A percentile compares a stretch with the other conserved stretches of the same genome.
Conservation (phyloP, 2,329 filamentous ascomycete genomes). For the Alternaria viburni region DNA sequence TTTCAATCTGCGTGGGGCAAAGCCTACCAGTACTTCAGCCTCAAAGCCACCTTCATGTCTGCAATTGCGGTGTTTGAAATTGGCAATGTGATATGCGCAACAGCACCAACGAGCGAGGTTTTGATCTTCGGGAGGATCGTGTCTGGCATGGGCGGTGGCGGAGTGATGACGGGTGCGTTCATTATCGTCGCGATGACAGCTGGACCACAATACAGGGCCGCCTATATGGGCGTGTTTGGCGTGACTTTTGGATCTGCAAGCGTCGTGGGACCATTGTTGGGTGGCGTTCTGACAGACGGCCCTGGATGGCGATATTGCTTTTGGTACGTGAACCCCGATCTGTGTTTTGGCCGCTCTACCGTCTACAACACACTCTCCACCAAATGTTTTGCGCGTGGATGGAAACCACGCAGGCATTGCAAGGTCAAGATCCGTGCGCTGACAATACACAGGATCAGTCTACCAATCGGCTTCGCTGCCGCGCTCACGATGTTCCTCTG, state of each 20-base stretch:
- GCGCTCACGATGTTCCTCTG: conserved; percentile 30
- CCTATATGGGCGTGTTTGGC: conserved; percentile 48
- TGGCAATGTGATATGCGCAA: conserved; percentile 62
- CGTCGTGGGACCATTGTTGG: conserved; percentile 52
- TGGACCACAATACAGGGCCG: conserved; percentile 48
- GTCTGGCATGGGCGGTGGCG: conserved; percentile 50
- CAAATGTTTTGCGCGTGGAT: neutral
- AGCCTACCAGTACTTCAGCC: conserved; percentile 53
- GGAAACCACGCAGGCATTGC: too few species aligned
- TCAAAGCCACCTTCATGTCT: conserved; percentile 50
- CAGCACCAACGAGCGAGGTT: conserved; percentile 28
- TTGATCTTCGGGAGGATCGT: conserved; percentile 53
- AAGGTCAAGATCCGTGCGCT: neutral
- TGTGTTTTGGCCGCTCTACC: neutral
- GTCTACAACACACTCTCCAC: neutral
- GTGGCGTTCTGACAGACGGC: conserved; percentile 51
- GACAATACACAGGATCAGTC: conserved; percentile 43
- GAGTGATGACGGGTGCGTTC: conserved; percentile 46
- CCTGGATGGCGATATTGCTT: conserved; percentile 51
- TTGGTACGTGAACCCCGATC: conserved; percentile 29
- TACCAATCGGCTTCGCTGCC: conserved; percentile 52
- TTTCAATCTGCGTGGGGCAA: conserved; percentile 58
- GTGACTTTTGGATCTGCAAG: conserved; percentile 47
- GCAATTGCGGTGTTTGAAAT: conserved; percentile 60
- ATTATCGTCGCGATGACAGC: conserved; percentile 54